phyloP scores from a whole-genome alignment of 768 basidiomycete genomes.

The Kwoniella mangroviensis region DNA sequence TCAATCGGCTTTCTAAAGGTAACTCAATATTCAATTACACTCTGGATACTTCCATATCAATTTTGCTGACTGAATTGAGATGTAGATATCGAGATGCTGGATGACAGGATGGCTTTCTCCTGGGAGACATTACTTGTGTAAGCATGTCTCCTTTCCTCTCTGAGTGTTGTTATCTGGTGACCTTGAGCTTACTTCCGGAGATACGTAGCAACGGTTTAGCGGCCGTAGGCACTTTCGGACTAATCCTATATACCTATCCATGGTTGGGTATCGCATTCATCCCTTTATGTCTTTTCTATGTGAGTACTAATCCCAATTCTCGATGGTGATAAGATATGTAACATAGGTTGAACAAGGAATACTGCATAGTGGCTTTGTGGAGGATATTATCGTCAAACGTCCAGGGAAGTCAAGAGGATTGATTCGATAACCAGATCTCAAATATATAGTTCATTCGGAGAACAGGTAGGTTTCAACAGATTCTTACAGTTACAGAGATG shows the following conservation, averaged over 20 bases:
- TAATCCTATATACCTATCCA: slow-evolving; percentile 48
- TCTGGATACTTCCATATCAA: slow-evolving; percentile 60
- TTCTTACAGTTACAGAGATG: too few species aligned
- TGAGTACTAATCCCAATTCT: slow-evolving; percentile 5
- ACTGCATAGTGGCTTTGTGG: slow-evolving; percentile 21
- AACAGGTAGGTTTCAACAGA: slow-evolving; percentile 31
- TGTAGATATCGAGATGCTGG: slow-evolving; percentile 53
- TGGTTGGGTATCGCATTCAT: slow-evolving; percentile 43
- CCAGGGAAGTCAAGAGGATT: slow-evolving; percentile 46
- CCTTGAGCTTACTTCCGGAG: background rate
- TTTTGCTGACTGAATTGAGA: slow-evolving; percentile 47
- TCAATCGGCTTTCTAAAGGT: slow-evolving; percentile 60
- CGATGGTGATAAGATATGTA: background rate
- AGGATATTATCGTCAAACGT: slow-evolving; percentile 38
- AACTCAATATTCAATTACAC: too few species aligned
- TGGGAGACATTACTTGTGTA: slow-evolving; percentile 30
- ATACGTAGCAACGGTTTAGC: slow-evolving; percentile 19
- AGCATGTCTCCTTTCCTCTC: background rate
- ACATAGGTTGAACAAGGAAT: background rate
- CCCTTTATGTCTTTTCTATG: slow-evolving; percentile 38
- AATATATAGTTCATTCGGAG: slow-evolving; percentile 44
- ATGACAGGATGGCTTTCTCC: slow-evolving; percentile 43
- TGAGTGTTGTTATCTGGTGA: background rate
- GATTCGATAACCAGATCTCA: slow-evolving; percentile 39
- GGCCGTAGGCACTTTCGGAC: slow-evolving; percentile 41